A percentile compares a stretch with the other conserved stretches of the same genome.
phyloP scores from a whole-genome alignment of 2,329 filamentous ascomycete genomes.

The Aspergillus novoparasiticus region DNA sequence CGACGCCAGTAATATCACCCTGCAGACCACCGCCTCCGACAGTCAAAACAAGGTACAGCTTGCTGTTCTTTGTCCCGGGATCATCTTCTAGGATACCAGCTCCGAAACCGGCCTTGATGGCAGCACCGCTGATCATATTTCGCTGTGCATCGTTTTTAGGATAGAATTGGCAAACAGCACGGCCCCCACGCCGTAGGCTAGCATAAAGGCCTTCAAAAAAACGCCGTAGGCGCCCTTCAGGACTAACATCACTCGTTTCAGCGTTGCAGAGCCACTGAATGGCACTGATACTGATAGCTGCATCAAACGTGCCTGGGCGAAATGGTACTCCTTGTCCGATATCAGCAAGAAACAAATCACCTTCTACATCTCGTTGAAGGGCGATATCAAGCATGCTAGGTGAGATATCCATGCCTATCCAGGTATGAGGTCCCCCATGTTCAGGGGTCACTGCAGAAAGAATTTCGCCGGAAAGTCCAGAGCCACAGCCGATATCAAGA shows the following conservation, averaged over 20 bases:
- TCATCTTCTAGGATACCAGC: conserved; percentile 95
- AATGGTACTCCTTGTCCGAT: conserved; percentile 96
- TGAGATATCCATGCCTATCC: conserved; percentile 97
- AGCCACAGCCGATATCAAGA: conserved; percentile 95
- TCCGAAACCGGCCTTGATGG: conserved; percentile 91
- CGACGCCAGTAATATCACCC: conserved; percentile 84
- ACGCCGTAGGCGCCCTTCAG: conserved; percentile 73
- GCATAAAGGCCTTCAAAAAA: conserved; percentile 96
- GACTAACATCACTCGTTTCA: conserved; percentile 81
- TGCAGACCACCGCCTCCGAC: conserved; percentile 71
- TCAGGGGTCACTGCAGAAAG: conserved; percentile 70
- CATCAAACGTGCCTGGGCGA: conserved; percentile 87
- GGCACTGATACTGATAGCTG: conserved; percentile 89
- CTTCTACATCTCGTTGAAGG: conserved; percentile 86
- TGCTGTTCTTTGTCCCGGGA: conserved; percentile 92
- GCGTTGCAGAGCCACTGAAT: conserved; percentile 99
- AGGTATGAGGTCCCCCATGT: conserved; percentile 83
- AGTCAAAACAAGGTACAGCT: conserved; percentile 92
- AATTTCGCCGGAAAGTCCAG: conserved; percentile 91
- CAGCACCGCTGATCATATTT: conserved; percentile 87
- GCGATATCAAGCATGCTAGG: conserved; percentile 97
- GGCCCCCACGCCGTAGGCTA: conserved; percentile 76
- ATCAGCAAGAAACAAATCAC: conserved; percentile 90
- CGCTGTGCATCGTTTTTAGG: conserved; percentile 92
- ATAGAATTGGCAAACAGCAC: conserved; percentile 96